Evolutionary conservation across 1,139 yeast species (phyloP), one percentile per base, ranked within the genome.

Genomic region (Pneumocystis canis): DNA sequence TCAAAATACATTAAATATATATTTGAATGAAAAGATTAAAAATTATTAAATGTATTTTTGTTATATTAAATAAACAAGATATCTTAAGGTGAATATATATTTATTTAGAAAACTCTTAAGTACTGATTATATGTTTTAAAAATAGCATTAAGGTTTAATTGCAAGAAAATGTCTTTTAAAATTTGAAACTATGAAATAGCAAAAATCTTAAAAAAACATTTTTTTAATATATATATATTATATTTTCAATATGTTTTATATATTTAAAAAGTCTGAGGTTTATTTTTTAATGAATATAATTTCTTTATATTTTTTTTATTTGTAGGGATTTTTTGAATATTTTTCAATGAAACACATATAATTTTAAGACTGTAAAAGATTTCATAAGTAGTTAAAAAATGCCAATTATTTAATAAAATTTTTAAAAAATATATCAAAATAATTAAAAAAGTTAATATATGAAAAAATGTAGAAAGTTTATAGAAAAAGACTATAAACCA

Each of bases 391-490:
- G 69, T 59, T 66, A 16, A 71, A 63, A 64, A 74, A 69, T 32
- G 71, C 67, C 14, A 77, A 75, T 61, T 73, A 77, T 20, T 71
- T 2, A 73, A 68, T 39, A 83, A 67, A 14, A 78, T 72, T 47
- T 76, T 73, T 31, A 84, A 72, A 62, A 81, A 77, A 7, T 77
- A n/a, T 68, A 65, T 83, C 84, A 61, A 84, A 69, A 54, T 75
- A 74, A 53, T 78, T 79, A 59, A 82, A 39, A 82, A 71, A 56
- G 81, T 76, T 65, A 83, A 82, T 33, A 80, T 5, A 74, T 69
- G 61, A 73, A 72, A 18, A 78, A 74, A 53, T 71, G 71, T 20
- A 70, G 67, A 39, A 69, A 68, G 9, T 67, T 63, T 2, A 69
- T 62, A 32, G 69, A 66, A 66, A 74, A 63, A 1, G 69, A 65